Conservation (phyloP, 768 basidiomycete genomes). For the Rhodotorula babjevae region DNA sequence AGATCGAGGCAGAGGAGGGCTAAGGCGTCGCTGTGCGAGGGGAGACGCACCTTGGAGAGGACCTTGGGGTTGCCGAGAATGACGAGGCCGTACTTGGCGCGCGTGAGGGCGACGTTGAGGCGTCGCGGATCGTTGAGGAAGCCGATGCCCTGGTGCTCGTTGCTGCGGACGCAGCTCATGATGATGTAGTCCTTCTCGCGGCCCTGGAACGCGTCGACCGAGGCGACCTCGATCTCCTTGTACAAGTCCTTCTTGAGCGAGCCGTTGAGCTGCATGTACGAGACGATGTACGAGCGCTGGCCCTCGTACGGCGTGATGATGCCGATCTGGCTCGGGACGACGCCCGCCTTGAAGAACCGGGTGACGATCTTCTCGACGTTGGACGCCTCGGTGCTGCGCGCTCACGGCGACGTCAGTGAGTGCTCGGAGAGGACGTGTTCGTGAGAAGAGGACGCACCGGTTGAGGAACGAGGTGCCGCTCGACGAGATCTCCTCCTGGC, state of each 20-base stretch:
- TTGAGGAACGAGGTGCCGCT: slow-evolving; percentile 98
- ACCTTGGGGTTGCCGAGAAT: slow-evolving; percentile 99
- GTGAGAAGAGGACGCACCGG: slow-evolving; percentile 60
- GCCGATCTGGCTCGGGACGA: slow-evolving; percentile 89
- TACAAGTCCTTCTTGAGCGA: slow-evolving; percentile 97
- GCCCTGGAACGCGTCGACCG: slow-evolving; percentile 98
- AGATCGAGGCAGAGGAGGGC: not conserved
- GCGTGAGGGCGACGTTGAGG: slow-evolving; percentile 90
- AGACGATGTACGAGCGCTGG: slow-evolving; percentile 94
- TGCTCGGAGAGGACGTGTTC: not conserved
- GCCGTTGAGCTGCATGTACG: slow-evolving; percentile 99
- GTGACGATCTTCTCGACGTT: slow-evolving; percentile 99
- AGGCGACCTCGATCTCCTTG: slow-evolving; percentile 98
- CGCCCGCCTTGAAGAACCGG: slow-evolving; percentile 99
- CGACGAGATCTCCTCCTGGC: slow-evolving; percentile 97
- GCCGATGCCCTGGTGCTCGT: slow-evolving; percentile 98
- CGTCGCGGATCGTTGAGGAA: slow-evolving; percentile 97
- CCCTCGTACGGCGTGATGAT: slow-evolving; percentile 99
- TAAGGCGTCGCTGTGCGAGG: too few species aligned
- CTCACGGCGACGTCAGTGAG: slow-evolving; percentile 4
- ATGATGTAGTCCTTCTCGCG: slow-evolving; percentile 99
- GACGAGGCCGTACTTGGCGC: slow-evolving; percentile 96
- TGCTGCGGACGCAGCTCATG: slow-evolving; percentile 91
- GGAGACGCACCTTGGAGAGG: slow-evolving; percentile 74
- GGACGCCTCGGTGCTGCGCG: slow-evolving; percentile 82